Evolutionary conservation across 139 green algal species (phyloP).

Genomic region (Astrephomene gubernaculifera): DNA sequence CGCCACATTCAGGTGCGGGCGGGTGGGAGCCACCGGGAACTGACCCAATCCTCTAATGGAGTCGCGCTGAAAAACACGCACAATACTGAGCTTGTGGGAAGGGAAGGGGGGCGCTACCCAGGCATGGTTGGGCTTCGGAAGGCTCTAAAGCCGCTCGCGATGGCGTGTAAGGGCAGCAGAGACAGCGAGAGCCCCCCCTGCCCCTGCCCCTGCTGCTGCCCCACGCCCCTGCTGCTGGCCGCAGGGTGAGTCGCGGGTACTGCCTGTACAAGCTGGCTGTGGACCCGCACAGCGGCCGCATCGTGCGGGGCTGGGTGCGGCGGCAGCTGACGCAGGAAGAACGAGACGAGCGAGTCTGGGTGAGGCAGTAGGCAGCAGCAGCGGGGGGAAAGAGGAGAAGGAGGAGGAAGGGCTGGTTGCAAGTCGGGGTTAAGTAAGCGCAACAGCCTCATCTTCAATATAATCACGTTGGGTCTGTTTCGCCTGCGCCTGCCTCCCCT

Average conservation of each 20-base stretch:
- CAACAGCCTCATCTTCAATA: too few relatives aligned
- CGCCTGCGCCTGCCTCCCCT: background rate
- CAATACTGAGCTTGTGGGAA: too few relatives aligned
- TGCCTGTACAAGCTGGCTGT: conserved; percentile 24
- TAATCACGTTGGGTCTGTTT: too few relatives aligned
- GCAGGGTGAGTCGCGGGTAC: conserved; percentile 22
- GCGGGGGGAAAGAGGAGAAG: background rate
- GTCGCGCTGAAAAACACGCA: too few relatives aligned
- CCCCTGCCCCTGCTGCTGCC: too few relatives aligned
- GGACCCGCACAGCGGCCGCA: background rate
- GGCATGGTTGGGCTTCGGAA: too few relatives aligned
- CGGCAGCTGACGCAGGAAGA: conserved; percentile 40
- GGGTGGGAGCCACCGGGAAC: background rate
- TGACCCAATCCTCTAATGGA: too few relatives aligned
- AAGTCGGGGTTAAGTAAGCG: too few relatives aligned
- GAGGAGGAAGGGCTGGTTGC: background rate
- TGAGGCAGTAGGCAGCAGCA: background rate
- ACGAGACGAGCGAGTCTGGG: conserved; percentile 32
- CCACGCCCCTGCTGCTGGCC: too few relatives aligned
- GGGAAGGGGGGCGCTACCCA: background rate
- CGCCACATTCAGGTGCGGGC: conserved; percentile 34
- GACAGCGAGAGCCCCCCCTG: too few relatives aligned
- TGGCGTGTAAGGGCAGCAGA: too few relatives aligned
- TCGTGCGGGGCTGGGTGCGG: conserved; percentile 24
- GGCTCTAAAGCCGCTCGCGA: too few relatives aligned